Evolutionary conservation across 1,139 yeast genomes (phyloP).

Genomic region (Yamadazyma mexicana): DNA sequence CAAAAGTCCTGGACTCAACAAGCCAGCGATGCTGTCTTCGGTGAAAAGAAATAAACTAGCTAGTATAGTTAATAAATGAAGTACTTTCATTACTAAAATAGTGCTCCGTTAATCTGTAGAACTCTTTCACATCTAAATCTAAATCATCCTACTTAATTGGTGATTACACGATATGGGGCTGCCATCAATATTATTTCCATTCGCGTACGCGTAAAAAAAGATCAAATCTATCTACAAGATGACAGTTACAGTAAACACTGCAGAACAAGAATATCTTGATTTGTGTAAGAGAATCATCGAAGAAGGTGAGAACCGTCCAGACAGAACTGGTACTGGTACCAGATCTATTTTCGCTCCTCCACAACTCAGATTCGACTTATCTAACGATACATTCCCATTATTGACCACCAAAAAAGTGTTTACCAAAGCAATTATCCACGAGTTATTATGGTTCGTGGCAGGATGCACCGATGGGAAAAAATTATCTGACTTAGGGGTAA

Average conservation of each 20-base stretch:
- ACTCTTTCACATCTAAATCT: too few species aligned
- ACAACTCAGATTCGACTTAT: constrained; percentile 78
- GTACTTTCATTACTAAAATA: not conserved
- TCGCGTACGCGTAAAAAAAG: constrained; percentile 1
- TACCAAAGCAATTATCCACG: constrained; percentile 84
- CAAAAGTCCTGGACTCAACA: constrained; percentile 43
- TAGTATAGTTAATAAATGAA: constrained; percentile 2
- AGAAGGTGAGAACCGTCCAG: constrained; percentile 89
- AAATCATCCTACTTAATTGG: too few species aligned
- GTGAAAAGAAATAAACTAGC: constrained; percentile 19
- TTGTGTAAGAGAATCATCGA: constrained; percentile 74
- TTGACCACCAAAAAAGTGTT: constrained; percentile 92
- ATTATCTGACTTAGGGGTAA: constrained; percentile 79
- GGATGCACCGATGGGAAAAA: constrained; percentile 89
- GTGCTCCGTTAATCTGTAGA: too few species aligned
- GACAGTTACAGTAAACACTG: constrained; percentile 36
- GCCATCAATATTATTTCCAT: not conserved
- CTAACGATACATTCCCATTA: constrained; percentile 75
- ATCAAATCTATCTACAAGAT: constrained; percentile 13
- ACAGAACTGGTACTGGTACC: constrained; percentile 97
- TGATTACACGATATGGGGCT: not conserved
- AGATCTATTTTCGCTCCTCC: constrained; percentile 91
- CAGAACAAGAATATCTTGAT: constrained; percentile 85
- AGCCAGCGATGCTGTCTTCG: constrained; percentile 41
- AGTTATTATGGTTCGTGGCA: constrained; percentile 86